A percentile compares a stretch with the other conserved stretches of the same genome.
Conservation (phyloP, 2,329 filamentous ascomycete genomes). For the Colletotrichum costaricense region DNA sequence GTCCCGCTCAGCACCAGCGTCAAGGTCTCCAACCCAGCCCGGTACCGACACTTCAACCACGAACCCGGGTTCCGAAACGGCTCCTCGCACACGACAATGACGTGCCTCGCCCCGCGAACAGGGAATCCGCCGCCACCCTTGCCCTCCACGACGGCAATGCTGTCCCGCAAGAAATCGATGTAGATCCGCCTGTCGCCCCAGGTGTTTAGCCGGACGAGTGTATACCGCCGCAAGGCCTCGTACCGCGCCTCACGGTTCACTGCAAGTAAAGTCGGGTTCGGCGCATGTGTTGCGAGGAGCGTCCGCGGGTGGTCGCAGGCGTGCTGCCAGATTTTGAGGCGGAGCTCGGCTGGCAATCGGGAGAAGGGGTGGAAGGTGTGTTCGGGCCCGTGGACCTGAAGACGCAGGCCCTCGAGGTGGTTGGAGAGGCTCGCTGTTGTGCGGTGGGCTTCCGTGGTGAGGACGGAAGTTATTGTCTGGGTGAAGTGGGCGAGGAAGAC, state of each 20-base stretch:
- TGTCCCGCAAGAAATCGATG: slow-evolving; percentile 19
- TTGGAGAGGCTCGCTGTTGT: slow-evolving; percentile 16
- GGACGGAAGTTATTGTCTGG: slow-evolving; percentile 19
- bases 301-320: slow-evolving; percentile 17
- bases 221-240: slow-evolving; percentile 22
- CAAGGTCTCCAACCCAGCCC: slow-evolving; percentile 19
- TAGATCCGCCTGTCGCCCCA: slow-evolving; percentile 34
- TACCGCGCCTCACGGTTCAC: slow-evolving; percentile 28
- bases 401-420: slow-evolving; percentile 21
- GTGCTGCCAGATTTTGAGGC: slow-evolving; percentile 34
- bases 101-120: slow-evolving; percentile 25
- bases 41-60: slow-evolving; percentile 32
- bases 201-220: slow-evolving; percentile 23
- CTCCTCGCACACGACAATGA: slow-evolving; percentile 30
- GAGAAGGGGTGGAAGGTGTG: slow-evolving; percentile 25
- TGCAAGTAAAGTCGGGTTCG: slow-evolving; percentile 19
- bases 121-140: slow-evolving; percentile 32
- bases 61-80: slow-evolving; percentile 25
- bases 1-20: slow-evolving; percentile 24
- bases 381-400: slow-evolving; percentile 27
- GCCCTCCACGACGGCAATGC: slow-evolving; percentile 27
- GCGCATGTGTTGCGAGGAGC: slow-evolving; percentile 27
- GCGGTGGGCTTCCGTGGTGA: slow-evolving; percentile 21
- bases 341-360: slow-evolving; percentile 25
- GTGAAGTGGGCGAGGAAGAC: slow-evolving; percentile 34